Evolutionary conservation across 2,329 filamentous ascomycete species (phyloP), one percentile per base, ranked within the genome.

Genomic region (Diaporthe destruens): DNA sequence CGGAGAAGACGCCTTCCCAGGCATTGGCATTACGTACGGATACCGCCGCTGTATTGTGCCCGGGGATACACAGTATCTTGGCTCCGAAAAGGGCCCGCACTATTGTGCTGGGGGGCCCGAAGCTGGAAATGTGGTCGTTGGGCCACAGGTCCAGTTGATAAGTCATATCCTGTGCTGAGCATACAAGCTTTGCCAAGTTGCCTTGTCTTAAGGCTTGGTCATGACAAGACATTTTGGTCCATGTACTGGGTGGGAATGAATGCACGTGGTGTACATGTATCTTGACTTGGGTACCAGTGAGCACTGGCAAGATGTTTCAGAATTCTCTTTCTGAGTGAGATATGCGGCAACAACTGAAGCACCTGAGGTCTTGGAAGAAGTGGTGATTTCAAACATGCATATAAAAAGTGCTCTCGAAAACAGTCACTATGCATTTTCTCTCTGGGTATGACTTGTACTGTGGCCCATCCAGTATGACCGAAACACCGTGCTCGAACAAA

Each of bases 401-500:
- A 49, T 23, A 20, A 7, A 51, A 18, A 11, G 6, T 11, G 14
- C n/a, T 23, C 25, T 51, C 12, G 6, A 7, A 29, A 66, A n/a
- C 20, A 20, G 44, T 36, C 16, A 29, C 3, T 34, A 34, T n/a
- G 51, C 7, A n/a, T 32, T 39, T 34, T 47, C 25, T 44, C 49
- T 47, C 65, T 56, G 49, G 65, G 51, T 49, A 42, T 56, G 23
- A 68, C 65, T 29, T 68, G 49, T 54, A 32, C 65, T 56, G 65
- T 53, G 32, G 44, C 23, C 61, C 47, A 51, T 36, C 47, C 29
- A 66, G 61, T 66, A 23, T 53, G 47, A 51, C 61, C 67, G 29
- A 55, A 69, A 69, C 67, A 69, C 67, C 67, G 47, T 69, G 67
- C 67, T 69, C 55, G 54, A 69, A 59, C 54, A 59, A 49, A 51